Evolutionary conservation across 257 asterid genomes (phyloP).

Genomic region (Leptodermis oblonga): DNA sequence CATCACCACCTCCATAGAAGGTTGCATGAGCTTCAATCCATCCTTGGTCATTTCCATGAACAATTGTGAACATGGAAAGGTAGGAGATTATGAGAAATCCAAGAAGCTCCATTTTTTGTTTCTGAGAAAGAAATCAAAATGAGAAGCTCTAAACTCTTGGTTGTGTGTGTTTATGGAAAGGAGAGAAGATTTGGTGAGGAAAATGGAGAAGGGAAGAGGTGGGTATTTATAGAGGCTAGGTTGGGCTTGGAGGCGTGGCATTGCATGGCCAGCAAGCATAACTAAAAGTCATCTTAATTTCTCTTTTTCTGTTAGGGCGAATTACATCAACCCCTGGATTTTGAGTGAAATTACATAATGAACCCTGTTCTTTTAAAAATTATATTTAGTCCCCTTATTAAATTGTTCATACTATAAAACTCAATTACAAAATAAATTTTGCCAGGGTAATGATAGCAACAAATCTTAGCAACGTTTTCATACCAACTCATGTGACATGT

Average conservation of each 20-base stretch:
- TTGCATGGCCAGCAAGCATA: background rate
- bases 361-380: no score
- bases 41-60: conserved; percentile 31
- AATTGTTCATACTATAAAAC: no score
- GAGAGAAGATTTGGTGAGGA: conserved; percentile 12
- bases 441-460: no score
- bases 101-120: conserved; percentile 19
- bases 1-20: conserved; percentile 64
- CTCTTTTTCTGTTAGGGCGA: no score
- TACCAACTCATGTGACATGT: no score
- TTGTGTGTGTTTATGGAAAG: background rate
- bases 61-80: conserved; percentile 24
- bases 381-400: no score
- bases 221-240: conserved; percentile 12
- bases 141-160: background rate
- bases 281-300: no score
- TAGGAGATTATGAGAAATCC: conserved; percentile 9
- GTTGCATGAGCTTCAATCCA: conserved; percentile 66
- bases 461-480: no score
- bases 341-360: no score
- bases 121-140: background rate
- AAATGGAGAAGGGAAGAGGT: conserved; percentile 1
- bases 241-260: background rate
- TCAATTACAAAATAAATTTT: no score
- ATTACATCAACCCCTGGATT: no score